A percentile compares a stretch with the other conserved stretches of the same genome.
These are phyloP conservation scores for Colletotrichum orbiculare DNA, from an alignment of 2,329 filamentous ascomycete genomes.

Conservation along the genomic window DNA sequence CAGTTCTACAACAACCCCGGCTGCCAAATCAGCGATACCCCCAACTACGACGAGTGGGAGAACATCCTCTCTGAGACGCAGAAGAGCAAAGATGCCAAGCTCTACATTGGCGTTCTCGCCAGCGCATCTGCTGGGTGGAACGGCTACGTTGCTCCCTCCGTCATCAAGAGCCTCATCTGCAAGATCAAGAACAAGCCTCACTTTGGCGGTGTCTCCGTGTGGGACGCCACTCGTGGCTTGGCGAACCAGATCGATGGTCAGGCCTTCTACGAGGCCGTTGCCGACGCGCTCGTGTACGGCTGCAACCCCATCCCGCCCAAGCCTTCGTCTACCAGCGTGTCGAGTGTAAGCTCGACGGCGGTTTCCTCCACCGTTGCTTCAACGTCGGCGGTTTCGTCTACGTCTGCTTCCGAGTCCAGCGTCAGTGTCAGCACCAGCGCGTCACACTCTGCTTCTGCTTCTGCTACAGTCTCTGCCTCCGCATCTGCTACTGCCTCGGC, in stretches of 20 bases:
- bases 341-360: conserved; percentile 1
- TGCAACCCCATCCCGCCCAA: conserved; percentile 45
- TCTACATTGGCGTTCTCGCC: conserved; percentile 58
- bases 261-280: conserved; percentile 50
- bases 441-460: conserved; percentile 14
- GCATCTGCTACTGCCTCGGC: conserved; percentile 1
- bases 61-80: conserved; percentile 45
- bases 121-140: conserved; percentile 41
- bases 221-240: conserved; percentile 53
- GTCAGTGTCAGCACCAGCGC: conserved; percentile 17
- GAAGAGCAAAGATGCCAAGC: conserved; percentile 53
- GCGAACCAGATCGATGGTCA: conserved; percentile 47
- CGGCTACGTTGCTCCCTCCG: conserved; percentile 49
- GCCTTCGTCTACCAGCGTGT: conserved; percentile 30
- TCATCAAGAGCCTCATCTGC: conserved; percentile 52
- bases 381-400: conserved; percentile 20
- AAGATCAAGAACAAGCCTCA: conserved; percentile 47
- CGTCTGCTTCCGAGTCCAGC: conserved; percentile 30
- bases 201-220: conserved; percentile 60
- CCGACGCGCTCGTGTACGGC: conserved; percentile 51
- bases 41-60: conserved; percentile 57
- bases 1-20: conserved; percentile 62
- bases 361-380: conserved; percentile 33
- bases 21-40: conserved; percentile 47
- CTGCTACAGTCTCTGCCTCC: neutral